Evolutionary conservation across 2,329 filamentous ascomycete genomes (phyloP).

Genomic region (Fusarium albidum): DNA sequence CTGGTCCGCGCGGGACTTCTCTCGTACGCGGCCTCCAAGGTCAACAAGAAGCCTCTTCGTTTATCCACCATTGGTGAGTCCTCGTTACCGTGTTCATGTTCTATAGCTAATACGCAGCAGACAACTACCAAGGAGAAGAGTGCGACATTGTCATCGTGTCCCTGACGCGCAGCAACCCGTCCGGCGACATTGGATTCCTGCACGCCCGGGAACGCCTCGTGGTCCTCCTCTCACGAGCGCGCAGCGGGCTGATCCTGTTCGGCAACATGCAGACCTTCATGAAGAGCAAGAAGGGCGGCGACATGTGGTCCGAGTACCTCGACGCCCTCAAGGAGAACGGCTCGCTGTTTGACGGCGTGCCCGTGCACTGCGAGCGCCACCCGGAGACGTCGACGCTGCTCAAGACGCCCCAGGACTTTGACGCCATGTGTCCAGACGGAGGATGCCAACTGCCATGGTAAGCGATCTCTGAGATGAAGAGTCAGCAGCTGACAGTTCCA

Average conservation of each 20-base stretch:
- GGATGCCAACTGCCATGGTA: conserved; percentile 73
- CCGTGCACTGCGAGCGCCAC: conserved; percentile 68
- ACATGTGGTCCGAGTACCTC: conserved; percentile 66
- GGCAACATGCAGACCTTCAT: conserved; percentile 75
- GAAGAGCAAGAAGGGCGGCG: conserved; percentile 51
- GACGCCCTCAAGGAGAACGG: conserved; percentile 58
- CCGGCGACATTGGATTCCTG: conserved; percentile 76
- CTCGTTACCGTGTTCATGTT: not conserved
- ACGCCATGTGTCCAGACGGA: conserved; percentile 70
- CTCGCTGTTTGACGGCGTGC: conserved; percentile 67
- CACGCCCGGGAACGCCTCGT: conserved; percentile 71
- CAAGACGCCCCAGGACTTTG: conserved; percentile 63
- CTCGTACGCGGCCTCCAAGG: conserved; percentile 58
- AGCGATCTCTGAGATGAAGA: conserved; percentile 3
- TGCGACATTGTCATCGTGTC: conserved; percentile 75
- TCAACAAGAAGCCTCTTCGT: conserved; percentile 60
- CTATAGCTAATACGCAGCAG: conserved; percentile 45
- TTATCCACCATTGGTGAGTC: conserved; percentile 74
- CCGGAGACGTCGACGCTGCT: conserved; percentile 58
- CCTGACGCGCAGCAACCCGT: conserved; percentile 71
- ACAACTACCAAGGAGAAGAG: conserved; percentile 84
- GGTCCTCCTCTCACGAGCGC: conserved; percentile 73
- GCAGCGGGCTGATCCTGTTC: conserved; percentile 72
- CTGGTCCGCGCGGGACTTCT: conserved; percentile 67
- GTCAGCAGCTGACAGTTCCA: conserved; percentile 44